phyloP scores from a whole-genome alignment of 768 basidiomycete species.

The Neoboletus magnificus region DNA sequence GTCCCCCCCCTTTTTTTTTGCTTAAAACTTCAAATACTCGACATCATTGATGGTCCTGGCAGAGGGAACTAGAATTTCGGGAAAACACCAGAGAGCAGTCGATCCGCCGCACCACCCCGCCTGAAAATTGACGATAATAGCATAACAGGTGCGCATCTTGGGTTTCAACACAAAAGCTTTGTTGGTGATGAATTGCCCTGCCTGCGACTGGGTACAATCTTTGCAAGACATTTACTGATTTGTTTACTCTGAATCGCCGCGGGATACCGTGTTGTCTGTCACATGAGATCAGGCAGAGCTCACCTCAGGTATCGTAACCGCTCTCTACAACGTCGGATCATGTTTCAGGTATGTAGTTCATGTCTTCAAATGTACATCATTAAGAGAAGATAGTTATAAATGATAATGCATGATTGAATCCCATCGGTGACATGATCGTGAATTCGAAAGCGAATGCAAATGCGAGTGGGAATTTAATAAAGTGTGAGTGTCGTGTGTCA shows the following conservation, averaged over 20 bases:
- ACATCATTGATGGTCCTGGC: background rate
- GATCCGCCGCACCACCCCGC: background rate
- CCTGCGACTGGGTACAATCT: background rate
- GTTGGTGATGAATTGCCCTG: too few species aligned
- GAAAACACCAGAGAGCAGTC: background rate
- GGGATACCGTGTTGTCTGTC: too few species aligned
- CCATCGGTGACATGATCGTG: slow-evolving; percentile 22
- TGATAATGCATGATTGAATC: slow-evolving; percentile 28
- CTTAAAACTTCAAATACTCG: background rate
- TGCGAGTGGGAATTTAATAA: slow-evolving; percentile 15
- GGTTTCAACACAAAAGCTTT: too few species aligned
- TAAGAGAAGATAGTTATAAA: slow-evolving; percentile 27
- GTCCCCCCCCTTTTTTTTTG: background rate
- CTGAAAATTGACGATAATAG: too few species aligned
- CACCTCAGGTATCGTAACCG: background rate
- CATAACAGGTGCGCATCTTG: too few species aligned
- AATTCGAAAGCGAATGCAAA: slow-evolving; percentile 18
- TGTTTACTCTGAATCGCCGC: background rate
- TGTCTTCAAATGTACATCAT: slow-evolving; percentile 19
- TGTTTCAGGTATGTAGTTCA: background rate
- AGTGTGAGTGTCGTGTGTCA: slow-evolving; percentile 10
- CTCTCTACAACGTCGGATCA: background rate
- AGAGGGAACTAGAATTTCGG: background rate
- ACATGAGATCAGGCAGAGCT: background rate
- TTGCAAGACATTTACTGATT: background rate